Base-by-base conservation (phyloP, 306 rosid species). In the Glycine tomentella region DNA sequence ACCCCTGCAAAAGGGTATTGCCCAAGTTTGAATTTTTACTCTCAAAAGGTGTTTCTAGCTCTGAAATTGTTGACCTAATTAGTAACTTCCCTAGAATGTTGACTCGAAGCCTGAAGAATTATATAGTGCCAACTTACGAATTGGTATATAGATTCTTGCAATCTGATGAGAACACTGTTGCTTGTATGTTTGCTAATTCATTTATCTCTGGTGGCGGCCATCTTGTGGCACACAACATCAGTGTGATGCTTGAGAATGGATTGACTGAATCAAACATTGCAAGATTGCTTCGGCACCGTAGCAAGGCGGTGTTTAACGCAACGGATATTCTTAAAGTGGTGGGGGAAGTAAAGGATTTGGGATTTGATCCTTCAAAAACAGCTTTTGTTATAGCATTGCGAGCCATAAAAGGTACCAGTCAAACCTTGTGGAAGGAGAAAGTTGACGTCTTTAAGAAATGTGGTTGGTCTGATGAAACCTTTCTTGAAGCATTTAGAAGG, bases 381-480 rank as follows among this genome's bases (percentile, higher is more conserved):
- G 20, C 20, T 20, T 20, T 20, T 20, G 20, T 1, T 20, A 1
- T 1, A 20, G 20, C 20, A 20, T 20, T 20, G 20, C 0, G 0
- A 20, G 20, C 20, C 20, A 20, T 20, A 20, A 20, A 20, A 20
- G 0, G 20, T 20, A 20, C 1, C 0, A 20, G 20, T 20, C 20
- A 20, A 20, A 81, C 88, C 8, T 40, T n/a, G 0, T 89, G 90
- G 91, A 76, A 89, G 15, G 83, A 75, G 1, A 93, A 89, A 76
- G 71, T 88, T 9, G 80, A 85, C n/a, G 48, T 63, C 56, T 89
- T 66, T n/a, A 88, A 78, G 80, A 77, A 67, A 9, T 91, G 92
- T 92, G 97, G 97, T 13, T 93, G 72, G 83, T 72, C 87, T 31
- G 88, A 91, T 88, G 1, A 61, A 61, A 15, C 67, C n/a, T 31